Evolutionary conservation across 1,284 basidiomycete species (phyloP).

Genomic region (Erythrobasidium hasegawianum): DNA sequence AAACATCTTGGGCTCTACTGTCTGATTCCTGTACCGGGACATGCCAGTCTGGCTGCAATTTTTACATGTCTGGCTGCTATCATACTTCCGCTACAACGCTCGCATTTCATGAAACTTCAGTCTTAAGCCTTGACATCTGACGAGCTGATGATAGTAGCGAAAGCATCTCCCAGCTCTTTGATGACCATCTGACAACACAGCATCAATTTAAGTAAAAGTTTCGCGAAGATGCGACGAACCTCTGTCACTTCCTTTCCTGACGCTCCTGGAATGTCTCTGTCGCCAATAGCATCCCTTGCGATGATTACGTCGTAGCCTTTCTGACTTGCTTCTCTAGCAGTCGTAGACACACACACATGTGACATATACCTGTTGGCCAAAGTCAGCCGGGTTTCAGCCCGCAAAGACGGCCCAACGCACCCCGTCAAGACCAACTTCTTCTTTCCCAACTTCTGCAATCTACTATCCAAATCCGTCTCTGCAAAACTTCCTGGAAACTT

Average conservation of each 20-base stretch:
- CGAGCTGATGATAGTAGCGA: constrained; percentile 28
- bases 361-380: background rate
- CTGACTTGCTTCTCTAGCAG: constrained; percentile 31
- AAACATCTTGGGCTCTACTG: too few species aligned
- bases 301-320: constrained; percentile 29
- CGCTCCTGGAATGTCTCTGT: constrained; percentile 23
- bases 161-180: constrained; percentile 27
- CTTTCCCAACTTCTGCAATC: constrained; percentile 14
- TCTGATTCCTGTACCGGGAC: too few species aligned
- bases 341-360: constrained; percentile 31
- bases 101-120: too few species aligned
- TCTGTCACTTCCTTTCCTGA: constrained; percentile 17
- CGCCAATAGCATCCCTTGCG: constrained; percentile 30
- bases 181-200: constrained; percentile 9
- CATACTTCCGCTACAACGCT: too few species aligned
- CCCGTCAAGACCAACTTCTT: constrained; percentile 28
- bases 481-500: constrained; percentile 32
- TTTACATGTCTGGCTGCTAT: too few species aligned
- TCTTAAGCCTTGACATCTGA: constrained; percentile 12
- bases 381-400: too few species aligned
- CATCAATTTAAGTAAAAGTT: too few species aligned
- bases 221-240: background rate
- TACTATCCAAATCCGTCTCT: constrained; percentile 26
- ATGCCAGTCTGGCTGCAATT: too few species aligned
- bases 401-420: constrained; percentile 2